phyloP scores from a whole-genome alignment of 2,329 filamentous ascomycete species.

The Dothistroma septosporum region DNA sequence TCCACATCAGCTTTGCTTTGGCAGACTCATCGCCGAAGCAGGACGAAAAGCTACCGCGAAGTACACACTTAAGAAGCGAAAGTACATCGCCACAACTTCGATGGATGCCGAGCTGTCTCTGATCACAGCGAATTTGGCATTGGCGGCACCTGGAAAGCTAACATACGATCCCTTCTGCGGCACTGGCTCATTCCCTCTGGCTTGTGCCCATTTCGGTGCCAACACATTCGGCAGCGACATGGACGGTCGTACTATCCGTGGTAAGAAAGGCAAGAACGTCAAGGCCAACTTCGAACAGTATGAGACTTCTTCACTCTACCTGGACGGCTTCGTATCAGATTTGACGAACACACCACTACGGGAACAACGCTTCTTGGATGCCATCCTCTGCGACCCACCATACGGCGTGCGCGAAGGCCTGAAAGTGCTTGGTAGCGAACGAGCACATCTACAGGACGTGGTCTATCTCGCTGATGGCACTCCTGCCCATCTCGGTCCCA shows the following conservation, averaged over 20 bases:
- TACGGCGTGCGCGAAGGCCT: slow-evolving; percentile 93
- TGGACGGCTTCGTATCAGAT: slow-evolving; percentile 80
- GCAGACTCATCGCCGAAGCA: slow-evolving; percentile 64
- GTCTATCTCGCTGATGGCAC: slow-evolving; percentile 65
- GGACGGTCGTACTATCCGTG: slow-evolving; percentile 82
- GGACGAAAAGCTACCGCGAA: slow-evolving; percentile 64
- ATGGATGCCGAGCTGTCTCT: slow-evolving; percentile 96
- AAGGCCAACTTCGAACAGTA: slow-evolving; percentile 83
- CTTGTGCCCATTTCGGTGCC: slow-evolving; percentile 86
- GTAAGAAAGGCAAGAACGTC: slow-evolving; percentile 55
- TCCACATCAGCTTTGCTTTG: slow-evolving; percentile 64
- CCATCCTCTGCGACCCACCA: slow-evolving; percentile 90
- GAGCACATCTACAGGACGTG: slow-evolving; percentile 48
- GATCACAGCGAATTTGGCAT: slow-evolving; percentile 84
- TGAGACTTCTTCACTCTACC: slow-evolving; percentile 58
- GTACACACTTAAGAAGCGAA: slow-evolving; percentile 87
- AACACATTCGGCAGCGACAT: slow-evolving; percentile 84
- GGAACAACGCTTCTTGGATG: slow-evolving; percentile 64
- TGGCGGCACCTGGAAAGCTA: slow-evolving; percentile 74
- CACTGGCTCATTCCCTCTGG: slow-evolving; percentile 87
- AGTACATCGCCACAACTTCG: slow-evolving; percentile 91
- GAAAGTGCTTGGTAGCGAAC: slow-evolving; percentile 75
- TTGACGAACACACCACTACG: slow-evolving; percentile 77
- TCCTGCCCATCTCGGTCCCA: slow-evolving; percentile 63
- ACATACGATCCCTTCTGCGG: slow-evolving; percentile 96